Percentiles rank a stretch among this genome's conserved stretches.
phyloP scores from a whole-genome alignment of 1,284 basidiomycete species.

The Amylostereum areolatum region DNA sequence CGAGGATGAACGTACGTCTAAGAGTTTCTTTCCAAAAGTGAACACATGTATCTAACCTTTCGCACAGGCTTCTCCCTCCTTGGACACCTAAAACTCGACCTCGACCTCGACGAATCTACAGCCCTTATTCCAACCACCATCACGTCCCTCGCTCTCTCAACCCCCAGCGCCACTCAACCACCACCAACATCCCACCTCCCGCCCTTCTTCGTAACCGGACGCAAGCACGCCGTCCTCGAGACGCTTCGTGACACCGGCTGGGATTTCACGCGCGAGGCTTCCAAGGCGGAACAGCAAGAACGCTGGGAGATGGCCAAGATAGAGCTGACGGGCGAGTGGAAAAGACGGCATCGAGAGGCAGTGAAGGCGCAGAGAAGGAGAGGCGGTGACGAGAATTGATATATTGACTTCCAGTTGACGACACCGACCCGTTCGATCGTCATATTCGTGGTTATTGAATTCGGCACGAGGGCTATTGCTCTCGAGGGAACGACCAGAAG shows the following conservation, averaged over 20 bases:
- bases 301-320: constrained; percentile 68
- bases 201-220: constrained; percentile 4
- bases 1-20: constrained; percentile 52
- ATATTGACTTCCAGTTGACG: too few relatives aligned
- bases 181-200: constrained; percentile 10
- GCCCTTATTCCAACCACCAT: not conserved
- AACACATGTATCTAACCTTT: not conserved
- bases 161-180: constrained; percentile 2
- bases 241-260: not conserved
- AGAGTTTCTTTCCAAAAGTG: not conserved
- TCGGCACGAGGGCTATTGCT: too few relatives aligned
- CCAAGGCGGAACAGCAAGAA: constrained; percentile 57
- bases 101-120: constrained; percentile 32
- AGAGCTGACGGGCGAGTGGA: constrained; percentile 76
- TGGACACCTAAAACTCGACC: constrained; percentile 56
- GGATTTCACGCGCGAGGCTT: constrained; percentile 44
- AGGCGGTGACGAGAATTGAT: constrained; percentile 23
- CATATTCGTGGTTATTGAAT: too few relatives aligned
- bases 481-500: too few relatives aligned
- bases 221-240: not conserved
- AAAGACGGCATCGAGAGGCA: constrained; percentile 73
- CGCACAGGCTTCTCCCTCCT: constrained; percentile 59
- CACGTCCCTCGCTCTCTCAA: constrained; percentile 3
- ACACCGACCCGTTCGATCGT: too few relatives aligned
- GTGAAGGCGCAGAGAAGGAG: constrained; percentile 53